Evolutionary conservation across 352 stramenopile species (phyloP).

Genomic region (Globisporangium uncinulatum): DNA sequence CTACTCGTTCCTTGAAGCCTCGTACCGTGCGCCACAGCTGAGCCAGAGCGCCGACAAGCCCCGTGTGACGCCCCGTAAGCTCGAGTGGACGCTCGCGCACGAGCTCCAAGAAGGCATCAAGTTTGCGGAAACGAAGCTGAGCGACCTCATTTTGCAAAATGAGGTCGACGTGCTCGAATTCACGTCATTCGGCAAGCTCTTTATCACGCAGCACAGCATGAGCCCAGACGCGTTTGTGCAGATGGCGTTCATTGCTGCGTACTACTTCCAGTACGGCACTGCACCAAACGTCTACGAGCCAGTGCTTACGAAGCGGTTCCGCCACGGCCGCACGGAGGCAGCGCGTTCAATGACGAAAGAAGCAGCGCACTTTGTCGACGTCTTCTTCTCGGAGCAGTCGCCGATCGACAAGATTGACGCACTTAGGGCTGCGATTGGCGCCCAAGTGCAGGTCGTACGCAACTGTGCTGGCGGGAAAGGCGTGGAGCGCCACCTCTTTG

Average conservation of each 20-base stretch:
- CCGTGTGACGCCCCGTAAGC: conserved; percentile 80
- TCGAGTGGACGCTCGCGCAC: conserved; percentile 85
- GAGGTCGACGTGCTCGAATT: conserved; percentile 95
- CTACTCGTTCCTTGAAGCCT: conserved; percentile 70
- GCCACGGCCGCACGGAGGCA: conserved; percentile 93
- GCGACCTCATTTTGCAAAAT: conserved; percentile 91
- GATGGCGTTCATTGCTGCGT: conserved; percentile 92
- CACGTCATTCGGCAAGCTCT: conserved; percentile 85
- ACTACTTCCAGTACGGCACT: conserved; percentile 91
- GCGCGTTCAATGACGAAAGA: conserved; percentile 90
- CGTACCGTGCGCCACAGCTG: conserved; percentile 63
- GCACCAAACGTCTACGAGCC: conserved; percentile 92
- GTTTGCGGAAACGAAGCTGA: conserved; percentile 91
- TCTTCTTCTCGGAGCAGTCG: conserved; percentile 77
- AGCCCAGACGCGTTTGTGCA: conserved; percentile 95
- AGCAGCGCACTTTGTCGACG: conserved; percentile 85
- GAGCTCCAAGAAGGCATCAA: conserved; percentile 88
- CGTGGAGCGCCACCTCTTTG: conserved; percentile 93
- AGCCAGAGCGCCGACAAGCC: conserved; percentile 33
- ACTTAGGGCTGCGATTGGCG: conserved; percentile 76
- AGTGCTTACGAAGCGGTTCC: conserved; percentile 94
- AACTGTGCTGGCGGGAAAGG: conserved; percentile 88
- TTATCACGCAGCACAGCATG: conserved; percentile 90
- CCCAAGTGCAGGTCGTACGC: conserved; percentile 89
- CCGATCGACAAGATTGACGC: conserved; percentile 87